These are phyloP conservation scores for Pseudogymnoascus sp. DNA, from an alignment of 2,329 filamentous ascomycete genomes.

Conservation along the genomic window DNA sequence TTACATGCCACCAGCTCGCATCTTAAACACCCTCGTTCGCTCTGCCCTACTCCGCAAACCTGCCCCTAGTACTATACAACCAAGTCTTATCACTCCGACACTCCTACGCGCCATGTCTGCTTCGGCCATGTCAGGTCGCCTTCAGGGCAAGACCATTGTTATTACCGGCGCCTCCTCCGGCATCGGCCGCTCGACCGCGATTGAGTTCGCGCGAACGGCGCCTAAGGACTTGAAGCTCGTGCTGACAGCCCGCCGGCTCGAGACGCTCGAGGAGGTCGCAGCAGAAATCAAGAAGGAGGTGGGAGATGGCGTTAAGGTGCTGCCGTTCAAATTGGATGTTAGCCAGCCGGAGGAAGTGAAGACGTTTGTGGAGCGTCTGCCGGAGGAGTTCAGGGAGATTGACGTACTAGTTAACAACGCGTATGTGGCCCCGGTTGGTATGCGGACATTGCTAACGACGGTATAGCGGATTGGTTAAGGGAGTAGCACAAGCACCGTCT, in stretches of 20 bases:
- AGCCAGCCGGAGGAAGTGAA: conserved; percentile 68
- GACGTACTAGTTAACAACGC: conserved; percentile 94
- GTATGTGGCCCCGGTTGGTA: conserved; percentile 41
- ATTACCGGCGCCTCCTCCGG: conserved; percentile 90
- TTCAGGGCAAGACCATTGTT: conserved; percentile 85
- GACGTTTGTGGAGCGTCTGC: conserved; percentile 62
- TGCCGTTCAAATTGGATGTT: conserved; percentile 79
- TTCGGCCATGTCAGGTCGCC: conserved; percentile 68
- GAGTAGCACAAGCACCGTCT: conserved; percentile 74
- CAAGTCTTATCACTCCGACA: background rate
- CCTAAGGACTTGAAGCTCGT: conserved; percentile 74
- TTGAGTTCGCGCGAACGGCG: conserved; percentile 84
- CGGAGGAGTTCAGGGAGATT: conserved; percentile 74
- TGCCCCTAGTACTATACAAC: background rate
- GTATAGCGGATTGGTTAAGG: conserved; percentile 73
- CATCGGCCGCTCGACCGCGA: conserved; percentile 74
- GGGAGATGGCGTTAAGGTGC: conserved; percentile 69
- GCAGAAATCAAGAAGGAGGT: conserved; percentile 68
- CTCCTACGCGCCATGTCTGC: conserved; percentile 43
- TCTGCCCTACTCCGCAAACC: background rate
- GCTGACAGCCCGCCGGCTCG: conserved; percentile 78
- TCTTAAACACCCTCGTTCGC: background rate
- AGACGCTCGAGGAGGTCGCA: conserved; percentile 67
- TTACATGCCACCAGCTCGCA: background rate
- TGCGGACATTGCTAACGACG: background rate